Evolutionary conservation across 768 basidiomycete species (phyloP), one percentile per base, ranked within the genome.

Genomic region (Pulveroboletus sp.): DNA sequence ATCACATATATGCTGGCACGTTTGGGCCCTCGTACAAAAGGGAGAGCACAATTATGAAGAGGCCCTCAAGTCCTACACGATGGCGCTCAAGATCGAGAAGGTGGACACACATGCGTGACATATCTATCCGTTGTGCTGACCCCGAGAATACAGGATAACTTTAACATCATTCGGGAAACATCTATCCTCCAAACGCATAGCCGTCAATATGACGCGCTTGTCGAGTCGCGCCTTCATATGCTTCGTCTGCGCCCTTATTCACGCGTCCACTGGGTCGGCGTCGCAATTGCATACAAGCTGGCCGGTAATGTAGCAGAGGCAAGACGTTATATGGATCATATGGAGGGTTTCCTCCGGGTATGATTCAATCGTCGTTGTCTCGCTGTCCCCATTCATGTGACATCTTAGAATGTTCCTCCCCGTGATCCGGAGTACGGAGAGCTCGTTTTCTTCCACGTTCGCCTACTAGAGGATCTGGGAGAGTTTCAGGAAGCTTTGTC

Each of bases 1-100:
- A 30, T 93, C 91, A 17, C 93, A 97, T 62, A 97, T 99, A 64
- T 87, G 86, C 64, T 98, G 96, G 94, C 96, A 99, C 69, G 95
- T 98, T 56, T 89, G 92, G 65, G 96, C 93, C 26, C 85, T 99
- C 61, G 83, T 96, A 18, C 89, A 93, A 67, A 92, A 95, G 68
- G 86, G 86, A 8, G 89, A 96, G 66, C 93, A 89, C 69, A 92
- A 95, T 63, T 97, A 92, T 60, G 90, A 91, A 57, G 93, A 94
- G 61, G 93, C 96, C 0, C 76, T 92, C 60, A 89, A 93, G 61
- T 93, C 93, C 24, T 98, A 97, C 68, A 82, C 79, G 2, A 88
- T 91, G 72, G 95, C 94, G 3, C 73, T 94, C 56, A 79, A 80
- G 52, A 89, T 89, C 61, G 96, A 98, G 72, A 86, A 86, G 73